Percentiles rank a stretch among this genome's conserved stretches.
Evolutionary conservation across 305 asterid species (phyloP).

Genomic region (Fraxinus floribunda): DNA sequence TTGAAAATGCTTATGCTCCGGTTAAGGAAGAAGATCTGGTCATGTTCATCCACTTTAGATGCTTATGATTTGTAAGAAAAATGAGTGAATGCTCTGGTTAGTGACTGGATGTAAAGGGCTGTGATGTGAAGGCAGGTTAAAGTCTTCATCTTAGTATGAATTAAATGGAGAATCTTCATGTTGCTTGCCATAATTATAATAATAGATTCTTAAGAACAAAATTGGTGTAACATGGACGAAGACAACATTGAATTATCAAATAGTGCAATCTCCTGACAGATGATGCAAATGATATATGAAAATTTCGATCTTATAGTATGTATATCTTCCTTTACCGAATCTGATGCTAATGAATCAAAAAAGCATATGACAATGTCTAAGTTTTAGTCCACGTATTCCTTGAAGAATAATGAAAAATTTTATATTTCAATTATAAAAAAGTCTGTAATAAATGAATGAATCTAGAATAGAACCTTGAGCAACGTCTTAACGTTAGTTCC

Average conservation of each 20-base stretch:
- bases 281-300: not conserved
- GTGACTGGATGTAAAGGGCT: too few relatives aligned
- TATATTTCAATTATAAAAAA: not conserved
- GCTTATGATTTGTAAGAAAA: too few relatives aligned
- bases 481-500: constrained; percentile 45
- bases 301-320: not conserved
- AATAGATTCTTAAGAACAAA: too few relatives aligned
- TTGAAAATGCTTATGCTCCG: too few relatives aligned
- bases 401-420: not conserved
- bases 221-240: not conserved
- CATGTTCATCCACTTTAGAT: too few relatives aligned
- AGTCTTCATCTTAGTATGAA: too few relatives aligned
- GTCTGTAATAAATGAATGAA: not conserved
- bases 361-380: not conserved
- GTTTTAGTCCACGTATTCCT: not conserved
- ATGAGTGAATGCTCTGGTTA: too few relatives aligned
- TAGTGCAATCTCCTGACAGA: not conserved
- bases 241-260: not conserved
- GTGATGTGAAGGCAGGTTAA: too few relatives aligned
- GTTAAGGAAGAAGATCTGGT: too few relatives aligned
- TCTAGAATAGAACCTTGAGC: constrained; percentile 59
- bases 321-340: not conserved
- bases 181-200: too few relatives aligned
- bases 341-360: not conserved
- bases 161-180: too few relatives aligned